These are phyloP conservation scores for Lichina pygmaea DNA, from an alignment of 495 filamentous ascomycete species.

Conservation along the genomic window DNA sequence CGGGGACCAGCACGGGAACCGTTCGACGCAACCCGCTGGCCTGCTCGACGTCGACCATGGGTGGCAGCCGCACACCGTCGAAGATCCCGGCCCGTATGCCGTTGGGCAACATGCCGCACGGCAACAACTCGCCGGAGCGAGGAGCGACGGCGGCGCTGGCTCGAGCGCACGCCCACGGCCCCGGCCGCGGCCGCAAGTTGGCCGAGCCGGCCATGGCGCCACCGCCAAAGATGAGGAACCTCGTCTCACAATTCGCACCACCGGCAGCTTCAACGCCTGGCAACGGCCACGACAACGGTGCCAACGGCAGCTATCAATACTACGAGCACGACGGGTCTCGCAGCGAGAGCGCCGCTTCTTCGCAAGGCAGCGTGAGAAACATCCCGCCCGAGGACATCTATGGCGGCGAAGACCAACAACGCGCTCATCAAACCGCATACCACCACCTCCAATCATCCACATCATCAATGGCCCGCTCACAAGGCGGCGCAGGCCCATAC, in stretches of 20 bases:
- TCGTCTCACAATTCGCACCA: constrained; percentile 29
- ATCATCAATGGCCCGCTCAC: constrained; percentile 1
- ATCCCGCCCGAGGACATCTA: constrained; percentile 69
- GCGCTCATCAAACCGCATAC: background rate
- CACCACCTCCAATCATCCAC: background rate
- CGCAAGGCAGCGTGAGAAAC: constrained; percentile 34
- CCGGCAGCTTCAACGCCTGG: constrained; percentile 10
- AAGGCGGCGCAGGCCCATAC: background rate
- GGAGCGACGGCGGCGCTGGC: constrained; percentile 12
- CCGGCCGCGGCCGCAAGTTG: constrained; percentile 31
- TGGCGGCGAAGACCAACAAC: constrained; percentile 23
- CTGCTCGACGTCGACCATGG: constrained; percentile 12
- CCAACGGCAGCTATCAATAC: background rate
- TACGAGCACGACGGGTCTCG: constrained; percentile 10
- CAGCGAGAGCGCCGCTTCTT: constrained; percentile 34
- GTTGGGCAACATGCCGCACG: constrained; percentile 52
- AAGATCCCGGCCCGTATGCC: constrained; percentile 65
- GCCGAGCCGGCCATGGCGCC: constrained; percentile 33
- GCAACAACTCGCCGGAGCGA: constrained; percentile 63
- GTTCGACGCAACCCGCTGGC: constrained; percentile 30
- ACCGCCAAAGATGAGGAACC: constrained; percentile 75
- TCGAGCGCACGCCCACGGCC: constrained; percentile 7
- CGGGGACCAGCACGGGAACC: constrained; percentile 15
- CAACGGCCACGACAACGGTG: constrained; percentile 5
- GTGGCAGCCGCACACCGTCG: constrained; percentile 30